Base-by-base conservation (phyloP, 148 eudicot species). In the Chenopodium formosanum region DNA sequence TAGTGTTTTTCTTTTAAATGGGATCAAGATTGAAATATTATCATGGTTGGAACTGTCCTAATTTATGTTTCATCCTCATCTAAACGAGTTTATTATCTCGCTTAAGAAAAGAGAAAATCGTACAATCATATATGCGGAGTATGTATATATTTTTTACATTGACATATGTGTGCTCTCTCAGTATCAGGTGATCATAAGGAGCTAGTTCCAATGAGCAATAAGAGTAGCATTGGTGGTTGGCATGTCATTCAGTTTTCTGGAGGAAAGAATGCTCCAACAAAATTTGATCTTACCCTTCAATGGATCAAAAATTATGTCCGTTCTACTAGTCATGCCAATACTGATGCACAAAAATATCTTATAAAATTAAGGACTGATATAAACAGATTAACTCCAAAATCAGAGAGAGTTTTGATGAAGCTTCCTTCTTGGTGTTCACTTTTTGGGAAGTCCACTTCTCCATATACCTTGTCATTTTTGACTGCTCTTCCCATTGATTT, bases 401-500 rank as follows among this genome's bases (percentile, higher is more conserved):
- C 71, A 3, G 79, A 88, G 66, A 87, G 56, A 37, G 86, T 97
- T 75, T 82, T 97, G 73, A 62, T 29, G 79, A 97, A 90, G 89
- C 94, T 94, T 82, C 97, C 99, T 60, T 82, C 89, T n/a, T 97
- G 99, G 99, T 97, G 97, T 86, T 87, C 98, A 29, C 82, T 86
- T 22, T 97, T 94, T 60, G 99, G 98, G 60, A 97, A 97, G 83
- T 94, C 99, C 1, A 92, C 98, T 19, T 89, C 95, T 85, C 99
- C 99, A 17, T 88, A 75, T 80, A 90, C 89, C 27, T 83, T 97
- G 11, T 91, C 97, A 44, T 94, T 97, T 83, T 84, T 97, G 69
- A 88, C 85, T 56, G 90, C 81, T 77, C 85, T 97, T 40, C 94
- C 92, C 20, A 69, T 91, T 48, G 64, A 83, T 31, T 82, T 91